Evolutionary conservation across 441 rosid species (phyloP), one percentile per base, ranked within the genome.

Genomic region (Sinapis alba): DNA sequence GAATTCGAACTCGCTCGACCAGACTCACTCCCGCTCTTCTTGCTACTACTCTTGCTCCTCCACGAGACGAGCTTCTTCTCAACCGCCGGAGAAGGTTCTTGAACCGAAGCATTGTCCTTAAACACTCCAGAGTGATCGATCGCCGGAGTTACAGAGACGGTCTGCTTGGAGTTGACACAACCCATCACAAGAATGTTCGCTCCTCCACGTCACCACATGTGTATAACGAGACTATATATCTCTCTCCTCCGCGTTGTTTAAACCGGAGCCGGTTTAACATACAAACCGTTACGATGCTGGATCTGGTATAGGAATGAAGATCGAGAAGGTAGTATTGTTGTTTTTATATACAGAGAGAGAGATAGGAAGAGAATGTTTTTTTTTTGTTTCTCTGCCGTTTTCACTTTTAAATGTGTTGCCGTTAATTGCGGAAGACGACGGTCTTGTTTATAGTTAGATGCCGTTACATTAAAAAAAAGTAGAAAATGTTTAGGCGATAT

Each of bases 131-230:
- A 90, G 65, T 88, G 83, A 73, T 94, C 97, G 41, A 88, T 23
- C 16, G 98, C 93, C 3, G 97, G 97, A 30, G 97, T 94, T 68
- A 90, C 92, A 11, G 95, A 85, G 28, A 94, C 97, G 28, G 89
- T 81, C 83, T 94, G 98, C 86, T 94, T 94, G 68, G 98, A 89
- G 85, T 82, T 94, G 32, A 92, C 97, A 70, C 98, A 94, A 53
- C 98, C 98, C 98, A 94, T 94, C 45, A 10, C 27, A 20, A 13
- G 41, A 41, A 8, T n/a, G 1, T 50, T 34, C 62, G 16, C 53
- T 51, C 56, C 77, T 28, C 15, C 41, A 11, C 62, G 12, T 61
- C 64, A 61, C 45, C 27, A 16, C 73, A 51, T 60, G 62, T 45
- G 21, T 12, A 60, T 43, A n/a, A 43, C 68, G 6, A 38, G 18